Base-by-base conservation (phyloP, 768 basidiomycete genomes). In the Tulasnella sp. region DNA sequence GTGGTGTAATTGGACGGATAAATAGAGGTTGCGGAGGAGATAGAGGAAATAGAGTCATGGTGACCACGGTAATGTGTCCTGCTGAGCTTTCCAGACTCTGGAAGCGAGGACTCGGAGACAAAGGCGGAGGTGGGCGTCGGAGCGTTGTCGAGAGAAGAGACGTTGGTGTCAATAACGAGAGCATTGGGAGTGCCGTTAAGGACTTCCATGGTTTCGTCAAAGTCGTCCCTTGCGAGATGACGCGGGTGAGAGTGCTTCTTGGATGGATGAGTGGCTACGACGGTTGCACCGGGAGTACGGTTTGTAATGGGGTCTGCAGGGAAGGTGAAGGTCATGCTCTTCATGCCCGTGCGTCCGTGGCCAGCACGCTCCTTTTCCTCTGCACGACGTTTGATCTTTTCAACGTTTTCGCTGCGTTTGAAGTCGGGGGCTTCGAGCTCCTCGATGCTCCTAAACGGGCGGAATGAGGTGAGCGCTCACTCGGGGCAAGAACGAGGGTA, bases 251-350 rank as follows among this genome's bases (percentile, higher is more conserved):
- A 23, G 23, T 57, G 40, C 32, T 57, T 57, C 42, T 34, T 52
- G 48, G 14, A 49, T 57, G 31, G 6, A 8, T 17, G 6, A 29
- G 14, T 29, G 29, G 42, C 37, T 29, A 39, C 41, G 8, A 36
- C 46, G 25, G 46, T 57, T 17, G 55, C 55, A 19, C 55, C 59
- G 29, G 54, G 54, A 56, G 59, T 60, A 19, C 29, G 41, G 39
- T 48, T 60, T 34, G 58, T 50, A 15, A 82, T 83, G 59, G 83
- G 81, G 69, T 89, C 87, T 62, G 89, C 75, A 62, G 83, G 83
- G 69, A 90, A 90, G 1, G 86, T 90, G 70, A 88, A 90, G 63
- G 91, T 87, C 86, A 89, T 88, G 42, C 86, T 81, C 62, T 86
- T 84, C 70, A 89, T 84, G 45, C 59, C 25, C 35, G 43, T 58